A percentile compares a stretch with the other conserved stretches of the same genome.
These are phyloP conservation scores for Leishmania gerbilli DNA, from an alignment of 208 protist genomes.

Conservation along the genomic window DNA sequence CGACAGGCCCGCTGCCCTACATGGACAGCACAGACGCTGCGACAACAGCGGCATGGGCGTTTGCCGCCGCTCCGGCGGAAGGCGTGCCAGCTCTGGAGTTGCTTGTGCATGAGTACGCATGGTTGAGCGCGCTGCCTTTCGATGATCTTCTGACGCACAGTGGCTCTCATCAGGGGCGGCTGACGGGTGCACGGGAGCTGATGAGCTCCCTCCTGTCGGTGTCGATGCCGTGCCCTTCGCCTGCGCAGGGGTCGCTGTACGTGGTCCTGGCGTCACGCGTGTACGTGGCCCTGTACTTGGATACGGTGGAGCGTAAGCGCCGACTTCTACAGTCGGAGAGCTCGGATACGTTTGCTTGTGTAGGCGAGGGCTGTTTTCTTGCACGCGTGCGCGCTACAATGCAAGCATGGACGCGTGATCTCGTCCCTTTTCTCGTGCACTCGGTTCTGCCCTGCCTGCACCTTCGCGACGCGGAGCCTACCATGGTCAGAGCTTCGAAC, in stretches of 20 bases:
- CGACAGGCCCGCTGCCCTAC: background rate
- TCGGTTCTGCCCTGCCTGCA: slow-evolving; percentile 30
- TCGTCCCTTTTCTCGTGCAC: slow-evolving; percentile 21
- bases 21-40: slow-evolving; percentile 7
- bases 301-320: slow-evolving; percentile 19
- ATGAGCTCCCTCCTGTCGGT: slow-evolving; percentile 20
- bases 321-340: background rate
- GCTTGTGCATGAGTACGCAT: background rate
- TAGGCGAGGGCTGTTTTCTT: background rate
- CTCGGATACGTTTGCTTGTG: background rate
- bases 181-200: slow-evolving; percentile 10
- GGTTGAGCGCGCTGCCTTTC: background rate
- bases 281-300: slow-evolving; percentile 12
- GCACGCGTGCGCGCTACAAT: slow-evolving; percentile 19
- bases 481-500: slow-evolving; percentile 16
- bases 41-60: slow-evolving; percentile 13
- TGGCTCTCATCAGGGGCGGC: background rate
- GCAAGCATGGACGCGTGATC: slow-evolving; percentile 48
- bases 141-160: background rate
- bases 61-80: slow-evolving; percentile 4
- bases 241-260: slow-evolving; percentile 20
- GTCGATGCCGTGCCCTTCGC: slow-evolving; percentile 9
- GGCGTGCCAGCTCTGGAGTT: slow-evolving; percentile 12
- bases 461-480: slow-evolving; percentile 19
- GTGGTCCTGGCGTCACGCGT: slow-evolving; percentile 13